phyloP scores from a whole-genome alignment of 2,329 filamentous ascomycete genomes.

The Whalleya microplaca region DNA sequence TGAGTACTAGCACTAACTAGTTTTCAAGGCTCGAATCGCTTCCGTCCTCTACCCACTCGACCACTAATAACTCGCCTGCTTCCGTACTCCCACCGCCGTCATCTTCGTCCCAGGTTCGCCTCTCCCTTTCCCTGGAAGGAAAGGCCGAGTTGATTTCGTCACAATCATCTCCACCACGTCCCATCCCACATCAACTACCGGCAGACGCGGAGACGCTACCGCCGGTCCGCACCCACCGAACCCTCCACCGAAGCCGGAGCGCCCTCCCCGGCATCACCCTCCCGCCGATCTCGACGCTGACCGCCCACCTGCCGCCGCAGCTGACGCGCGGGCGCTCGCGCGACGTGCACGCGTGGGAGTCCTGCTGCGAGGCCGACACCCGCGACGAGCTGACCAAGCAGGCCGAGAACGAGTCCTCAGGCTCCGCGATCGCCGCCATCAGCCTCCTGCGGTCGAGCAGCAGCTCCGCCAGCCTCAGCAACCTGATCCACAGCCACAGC shows the following conservation, averaged over 20 bases:
- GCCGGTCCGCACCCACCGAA: conserved; percentile 51
- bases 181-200: conserved; percentile 53
- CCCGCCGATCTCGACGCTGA: conserved; percentile 58
- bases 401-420: conserved; percentile 78
- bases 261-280: conserved; percentile 62
- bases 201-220: conserved; percentile 51
- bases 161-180: conserved; percentile 71
- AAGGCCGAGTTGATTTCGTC: conserved; percentile 84
- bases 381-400: conserved; percentile 80
- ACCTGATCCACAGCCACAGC: conserved; percentile 42
- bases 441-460: conserved; percentile 76
- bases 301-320: conserved; percentile 55
- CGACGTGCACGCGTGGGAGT: conserved; percentile 89
- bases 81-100: conserved; percentile 42
- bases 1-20: conserved; percentile 15
- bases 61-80: conserved; percentile 40
- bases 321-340: conserved; percentile 75
- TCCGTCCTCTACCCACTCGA: conserved; percentile 46
- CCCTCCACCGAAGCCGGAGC: conserved; percentile 72
- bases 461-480: conserved; percentile 48
- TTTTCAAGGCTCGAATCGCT: conserved; percentile 48
- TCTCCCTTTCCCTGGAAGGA: conserved; percentile 85
- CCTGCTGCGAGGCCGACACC: conserved; percentile 80
- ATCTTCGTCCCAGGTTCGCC: conserved; percentile 64
- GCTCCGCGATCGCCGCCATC: conserved; percentile 80